Evolutionary conservation across 139 green algal species (phyloP), one percentile per base, ranked within the genome.

Genomic region (Micractinium sp.): DNA sequence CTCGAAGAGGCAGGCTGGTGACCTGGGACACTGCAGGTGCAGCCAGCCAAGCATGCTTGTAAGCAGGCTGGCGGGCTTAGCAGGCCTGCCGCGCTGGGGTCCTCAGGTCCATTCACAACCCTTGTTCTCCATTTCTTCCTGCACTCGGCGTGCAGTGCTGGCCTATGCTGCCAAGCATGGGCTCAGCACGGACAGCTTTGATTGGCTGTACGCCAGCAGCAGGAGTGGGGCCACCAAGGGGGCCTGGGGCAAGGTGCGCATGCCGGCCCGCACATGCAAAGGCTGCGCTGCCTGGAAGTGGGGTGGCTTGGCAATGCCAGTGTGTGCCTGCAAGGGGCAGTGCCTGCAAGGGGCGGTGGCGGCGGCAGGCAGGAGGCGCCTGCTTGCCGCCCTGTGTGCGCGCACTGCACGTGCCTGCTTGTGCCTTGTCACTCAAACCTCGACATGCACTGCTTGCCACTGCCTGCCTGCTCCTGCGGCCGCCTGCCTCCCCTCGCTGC

Each of bases 171-270:
- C 38, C 12, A 53, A 67, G 35, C 41, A 93, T 18, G 79, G 56
- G 19, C 84, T 90, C 27, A 80, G 76, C 31, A 77, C 69, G 0
- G 81, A 89, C 3, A 89, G 92, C 82, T 74, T 91, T 36, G 31
- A 27, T 29, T 93, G 90, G 94, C 87, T 95, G 80, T 91, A 93
- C 56, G 75, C n/a, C 66, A 79, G 27, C 77, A 81, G 39, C 77
- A 83, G 66, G 90, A 89, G 83, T 47, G 33, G 31, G 36, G 71
- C 39, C 31, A 88, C 71, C 85, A 88, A 88, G 71, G 85, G 85
- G 23, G 87, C 75, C 18, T 88, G 85, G 85, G 41, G 31, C 18
- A 73, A 88, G 83, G 83, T 87, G 83, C 27, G 83, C 23, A 4
- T 3, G 56, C 74, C 47, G 47, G 47, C 47, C 47, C 9, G 47